Evolutionary conservation across 441 rosid species (phyloP), one percentile per base, ranked within the genome.

Genomic region (Mallotus japonicus): DNA sequence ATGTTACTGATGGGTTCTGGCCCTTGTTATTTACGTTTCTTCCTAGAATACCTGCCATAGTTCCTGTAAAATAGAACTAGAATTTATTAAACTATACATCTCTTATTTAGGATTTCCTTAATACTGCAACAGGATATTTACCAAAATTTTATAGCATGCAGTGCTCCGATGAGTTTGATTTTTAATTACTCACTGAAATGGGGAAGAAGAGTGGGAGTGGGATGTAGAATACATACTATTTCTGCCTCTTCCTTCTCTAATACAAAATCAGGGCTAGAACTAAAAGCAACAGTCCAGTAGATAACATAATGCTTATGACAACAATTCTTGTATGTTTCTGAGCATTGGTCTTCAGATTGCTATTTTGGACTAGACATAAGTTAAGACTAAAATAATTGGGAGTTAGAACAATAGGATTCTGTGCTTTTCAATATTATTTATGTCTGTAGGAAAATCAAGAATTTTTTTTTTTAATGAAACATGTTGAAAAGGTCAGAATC

Each of bases 1-100:
- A 61, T 6, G 88, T 89, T 60, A 91, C 19, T 37, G 86, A 91
- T 0, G 81, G 71, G 32, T 78, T 64, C 12, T 68, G 58, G 32
- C 40, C n/a, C 20, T 34, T 67, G 46, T 16, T 32, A 20, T 64
- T 47, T 55, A 37, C n/a, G 10, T 12, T 19, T n/a, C 50, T 59
- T 53, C 63, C 62, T 11, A 3, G 63, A 12, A 3, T 58, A 13
- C 14, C 60, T 12, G 9, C 15, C 16, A 79, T 53, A 20, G 77
- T 70, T 47, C 69, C 77, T 65, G 86, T 88, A 53, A 78, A 44
- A 22, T 80, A 73, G 42, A 62, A 63, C 79, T 77, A 81, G 22
- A 81, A 81, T 19, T 88, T 73, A 66, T 86, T 71, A 57, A 87
- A 85, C 46, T 42, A 42, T 42, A 4, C n/a, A 2, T 0, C 59